These are phyloP conservation scores for Chalara sp. DNA, from an alignment of 2,329 filamentous ascomycete species.

Conservation along the genomic window DNA sequence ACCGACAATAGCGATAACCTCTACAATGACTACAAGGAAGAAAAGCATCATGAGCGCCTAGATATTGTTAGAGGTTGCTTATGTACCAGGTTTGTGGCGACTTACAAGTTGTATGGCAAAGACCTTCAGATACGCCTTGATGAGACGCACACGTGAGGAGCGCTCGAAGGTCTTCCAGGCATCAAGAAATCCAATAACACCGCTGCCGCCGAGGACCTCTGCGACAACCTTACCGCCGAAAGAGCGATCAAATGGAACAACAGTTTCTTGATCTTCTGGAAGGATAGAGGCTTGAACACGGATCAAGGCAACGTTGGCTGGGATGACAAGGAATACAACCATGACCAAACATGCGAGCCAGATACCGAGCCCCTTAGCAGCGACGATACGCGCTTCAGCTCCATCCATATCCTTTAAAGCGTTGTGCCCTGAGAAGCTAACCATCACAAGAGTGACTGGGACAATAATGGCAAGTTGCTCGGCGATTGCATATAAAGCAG, in stretches of 20 bases:
- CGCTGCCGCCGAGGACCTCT: conserved; percentile 65
- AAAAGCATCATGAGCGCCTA: too few species aligned
- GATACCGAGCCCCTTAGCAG: conserved; percentile 38
- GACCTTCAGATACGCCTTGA: conserved; percentile 71
- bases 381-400: conserved; percentile 28
- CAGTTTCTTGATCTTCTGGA: conserved; percentile 71
- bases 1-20: too few species aligned
- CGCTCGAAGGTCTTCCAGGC: conserved; percentile 76
- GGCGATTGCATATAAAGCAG: conserved; percentile 55
- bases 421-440: conserved; percentile 26
- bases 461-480: conserved; percentile 42
- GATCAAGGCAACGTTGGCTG: conserved; percentile 67
- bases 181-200: conserved; percentile 64
- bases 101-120: conserved; percentile 43
- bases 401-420: conserved; percentile 5
- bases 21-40: too few species aligned
- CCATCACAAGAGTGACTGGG: conserved; percentile 39
- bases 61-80: too few species aligned
- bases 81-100: too few species aligned
- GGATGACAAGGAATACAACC: conserved; percentile 51
- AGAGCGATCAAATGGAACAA: conserved; percentile 85
- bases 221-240: conserved; percentile 70
- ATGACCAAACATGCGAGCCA: conserved; percentile 44
- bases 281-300: conserved; percentile 86
- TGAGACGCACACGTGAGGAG: conserved; percentile 63